Evolutionary conservation across 768 basidiomycete genomes (phyloP), one percentile per base, ranked within the genome.

Genomic region (Suillus lakei): DNA sequence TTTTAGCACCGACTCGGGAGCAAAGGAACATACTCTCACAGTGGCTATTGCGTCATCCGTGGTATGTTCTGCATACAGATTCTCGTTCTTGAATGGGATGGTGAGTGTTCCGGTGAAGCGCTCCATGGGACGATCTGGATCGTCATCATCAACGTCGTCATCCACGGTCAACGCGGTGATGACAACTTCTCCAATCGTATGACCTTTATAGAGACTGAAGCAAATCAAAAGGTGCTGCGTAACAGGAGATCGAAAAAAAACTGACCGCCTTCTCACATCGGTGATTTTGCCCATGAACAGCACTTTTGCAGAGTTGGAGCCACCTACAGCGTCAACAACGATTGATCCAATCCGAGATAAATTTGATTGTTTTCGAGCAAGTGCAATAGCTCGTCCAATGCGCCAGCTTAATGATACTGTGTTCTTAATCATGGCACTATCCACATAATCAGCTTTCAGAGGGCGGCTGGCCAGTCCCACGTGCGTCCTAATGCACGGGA

Each of bases 71-170:
- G 85, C 86, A 46, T 80, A 83, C 18, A 88, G 71, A 73, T 88
- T 87, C 69, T 88, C 88, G 70, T 88, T 88, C 75, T 88, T 85
- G 78, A 89, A 89, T 15, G 87, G 86, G 64, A 89, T 84, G 13
- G 79, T 68, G 60, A 88, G 72, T 4, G 73, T 76, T 48, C 75
- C 73, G 16, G 71, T 55, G 53, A 73, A 73, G 60, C 74, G 77
- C 16, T 53, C 66, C 44, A 65, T 63, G 43, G 67, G 58, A 34
- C 39, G 53, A 62, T 69, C 60, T 8, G 61, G 16, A 56, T 72
- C 73, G 48, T 79, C 75, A 23, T 69, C 74, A 26, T 70, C 75
- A 48, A 67, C 59, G n/a, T 73, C 73, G 34, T 71, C 72, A 61
- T 74, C 77, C 62, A 67, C 65, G 68, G 75, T 65, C 32, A 70